Conservation (phyloP, 1,284 basidiomycete genomes). For the Cystobasidiaceae sp. region DNA sequence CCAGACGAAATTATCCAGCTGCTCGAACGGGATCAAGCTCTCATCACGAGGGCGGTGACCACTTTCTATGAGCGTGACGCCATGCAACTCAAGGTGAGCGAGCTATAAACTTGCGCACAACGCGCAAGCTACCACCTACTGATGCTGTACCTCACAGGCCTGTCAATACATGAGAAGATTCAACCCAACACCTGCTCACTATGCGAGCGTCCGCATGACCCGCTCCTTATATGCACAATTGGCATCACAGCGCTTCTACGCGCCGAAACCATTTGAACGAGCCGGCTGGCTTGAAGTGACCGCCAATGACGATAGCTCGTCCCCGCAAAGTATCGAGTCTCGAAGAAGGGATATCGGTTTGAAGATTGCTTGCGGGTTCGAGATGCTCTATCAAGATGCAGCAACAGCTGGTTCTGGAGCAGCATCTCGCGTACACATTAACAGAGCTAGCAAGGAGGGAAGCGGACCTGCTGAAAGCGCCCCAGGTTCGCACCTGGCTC, state of each 20-base stretch:
- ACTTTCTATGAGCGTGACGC: constrained; percentile 90
- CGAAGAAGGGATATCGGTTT: constrained; percentile 77
- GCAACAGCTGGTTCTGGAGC: constrained; percentile 51
- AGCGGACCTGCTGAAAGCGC: neutral
- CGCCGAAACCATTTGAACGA: constrained; percentile 74
- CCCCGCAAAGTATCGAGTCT: constrained; percentile 51
- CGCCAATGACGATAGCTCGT: constrained; percentile 50
- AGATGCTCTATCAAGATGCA: constrained; percentile 81
- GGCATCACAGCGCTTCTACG: constrained; percentile 81
- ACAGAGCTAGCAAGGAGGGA: neutral
- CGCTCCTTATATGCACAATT: constrained; percentile 89
- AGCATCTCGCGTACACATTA: constrained; percentile 1
- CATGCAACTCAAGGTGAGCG: constrained; percentile 66
- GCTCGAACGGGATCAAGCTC: constrained; percentile 58
- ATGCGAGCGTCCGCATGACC: constrained; percentile 67
- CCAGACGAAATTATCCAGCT: constrained; percentile 71
- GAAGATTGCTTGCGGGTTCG: constrained; percentile 90
- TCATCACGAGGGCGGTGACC: constrained; percentile 79
- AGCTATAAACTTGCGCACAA: neutral
- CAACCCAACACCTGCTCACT: constrained; percentile 53
- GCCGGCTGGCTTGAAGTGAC: constrained; percentile 39
- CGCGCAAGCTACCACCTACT: neutral
- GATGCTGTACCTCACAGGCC: constrained; percentile 52
- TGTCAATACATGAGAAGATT: constrained; percentile 84
- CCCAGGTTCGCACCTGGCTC: neutral